A percentile compares a stretch with the other conserved stretches of the same genome.
Conservation (phyloP, 169 alveolate genomes). For the Plasmodium yoelii region DNA sequence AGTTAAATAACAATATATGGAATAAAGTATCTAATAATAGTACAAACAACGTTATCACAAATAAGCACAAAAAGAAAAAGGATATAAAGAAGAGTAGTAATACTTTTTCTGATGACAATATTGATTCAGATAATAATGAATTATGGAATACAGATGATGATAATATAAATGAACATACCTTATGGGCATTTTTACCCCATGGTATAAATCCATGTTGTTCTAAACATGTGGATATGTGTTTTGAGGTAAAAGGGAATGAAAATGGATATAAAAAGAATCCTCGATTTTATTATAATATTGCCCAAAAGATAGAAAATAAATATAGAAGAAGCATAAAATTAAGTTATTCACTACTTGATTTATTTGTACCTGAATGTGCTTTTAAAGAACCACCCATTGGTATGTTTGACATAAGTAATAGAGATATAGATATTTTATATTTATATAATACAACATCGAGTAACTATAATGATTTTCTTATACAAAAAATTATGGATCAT, state of each 20-base stretch:
- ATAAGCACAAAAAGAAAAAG: conserved; percentile 64
- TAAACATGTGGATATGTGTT: conserved; percentile 4
- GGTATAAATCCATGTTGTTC: conserved; percentile 66
- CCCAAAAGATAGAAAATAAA: conserved; percentile 3
- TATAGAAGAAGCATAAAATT: neutral
- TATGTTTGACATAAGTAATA: conserved; percentile 5
- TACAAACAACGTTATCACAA: conserved; percentile 23
- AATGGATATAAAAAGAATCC: neutral
- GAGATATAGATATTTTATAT: conserved; percentile 64
- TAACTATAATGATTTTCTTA: conserved; percentile 58
- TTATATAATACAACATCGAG: conserved; percentile 50
- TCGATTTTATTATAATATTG: conserved; percentile 34
- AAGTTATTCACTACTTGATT: conserved; percentile 40
- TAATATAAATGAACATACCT: conserved; percentile 29
- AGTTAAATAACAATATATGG: conserved; percentile 45
- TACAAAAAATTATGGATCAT: conserved; percentile 69
- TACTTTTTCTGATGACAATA: too few species aligned
- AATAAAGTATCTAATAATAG: conserved; percentile 48
- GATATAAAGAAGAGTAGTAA: conserved; percentile 2
- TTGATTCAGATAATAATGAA: neutral
- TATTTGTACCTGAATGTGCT: conserved; percentile 34
- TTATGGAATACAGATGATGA: neutral
- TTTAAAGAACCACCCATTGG: conserved; percentile 6
- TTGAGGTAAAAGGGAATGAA: neutral
- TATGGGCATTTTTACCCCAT: conserved; percentile 75